Base-by-base conservation (phyloP, 164 flowering plant genomes). In the Cinnamomum micranthum region DNA sequence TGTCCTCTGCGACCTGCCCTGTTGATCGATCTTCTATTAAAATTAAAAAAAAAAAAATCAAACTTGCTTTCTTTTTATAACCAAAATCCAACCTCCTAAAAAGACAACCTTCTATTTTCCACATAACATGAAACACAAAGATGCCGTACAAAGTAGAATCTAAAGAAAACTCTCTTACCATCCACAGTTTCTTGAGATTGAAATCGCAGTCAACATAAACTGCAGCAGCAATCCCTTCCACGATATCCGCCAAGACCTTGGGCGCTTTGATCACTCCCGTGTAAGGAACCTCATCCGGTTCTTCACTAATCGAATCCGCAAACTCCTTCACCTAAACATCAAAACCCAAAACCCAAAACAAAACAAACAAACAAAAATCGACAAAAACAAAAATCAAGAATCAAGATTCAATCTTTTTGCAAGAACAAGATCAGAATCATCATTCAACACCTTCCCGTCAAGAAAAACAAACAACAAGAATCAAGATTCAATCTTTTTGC, bases 241-340 rank as follows among this genome's bases (percentile, higher is more conserved):
- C 95, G 67, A 94, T 85, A 71, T 94, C 97, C 0, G 97, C 97
- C 2, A 92, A 88, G 75, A 91, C 81, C 77, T 92, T 91, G 0
- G 98, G 98, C 5, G 97, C 97, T 80, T 94, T 90, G 2, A 92
- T 78, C n/a, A 72, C 47, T 17, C 94, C 94, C n/a, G 91, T 89
- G 76, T 88, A 80, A 0, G 69, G 74, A 24, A 73, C 72, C 0
- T 80, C 74, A 60, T 84, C 86, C 20, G 80, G 87, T 73, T 85
- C 91, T 50, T 82, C 77, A n/a, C 74, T 64, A 3, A 90, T 87
- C 0, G 87, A 86, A 3, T 68, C 23, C 1, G 78, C 81, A 78
- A 94, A 94, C 64, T 92, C 94, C 50, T 55, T 76, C 35, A 93
- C 92, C 94, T 93, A 55, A 55, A 55, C 17, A 55, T 55, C 17